phyloP scores from a whole-genome alignment of 2,329 filamentous ascomycete species.

The Penicillium sp. region DNA sequence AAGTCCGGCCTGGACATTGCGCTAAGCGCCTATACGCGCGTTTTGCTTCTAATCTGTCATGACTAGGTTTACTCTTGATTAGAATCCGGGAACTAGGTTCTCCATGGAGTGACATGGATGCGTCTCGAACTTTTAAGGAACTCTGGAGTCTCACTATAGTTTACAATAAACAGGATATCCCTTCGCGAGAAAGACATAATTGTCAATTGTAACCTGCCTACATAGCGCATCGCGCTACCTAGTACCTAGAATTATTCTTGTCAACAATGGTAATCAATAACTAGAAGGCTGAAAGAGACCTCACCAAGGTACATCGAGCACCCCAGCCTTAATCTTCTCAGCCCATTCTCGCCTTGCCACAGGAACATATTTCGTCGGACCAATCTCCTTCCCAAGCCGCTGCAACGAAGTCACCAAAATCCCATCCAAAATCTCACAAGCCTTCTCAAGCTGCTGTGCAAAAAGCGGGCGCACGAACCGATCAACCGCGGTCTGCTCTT shows the following conservation, averaged over 20 bases:
- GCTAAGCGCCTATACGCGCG: too few relatives aligned
- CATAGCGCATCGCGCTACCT: too few relatives aligned
- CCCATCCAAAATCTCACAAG: background rate
- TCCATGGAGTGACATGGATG: too few relatives aligned
- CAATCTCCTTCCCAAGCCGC: background rate
- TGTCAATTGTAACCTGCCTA: background rate
- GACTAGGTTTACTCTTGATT: too few relatives aligned
- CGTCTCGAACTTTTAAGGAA: too few relatives aligned
- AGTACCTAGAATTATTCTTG: background rate
- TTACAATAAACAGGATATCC: background rate
- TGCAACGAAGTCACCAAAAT: background rate
- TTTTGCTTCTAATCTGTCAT: too few relatives aligned
- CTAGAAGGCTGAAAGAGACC: background rate
- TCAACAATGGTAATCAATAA: background rate
- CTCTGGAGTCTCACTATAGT: background rate
- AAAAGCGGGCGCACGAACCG: background rate
- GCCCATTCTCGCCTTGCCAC: background rate
- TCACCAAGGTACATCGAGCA: background rate
- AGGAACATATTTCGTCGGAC: background rate
- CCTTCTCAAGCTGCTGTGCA: background rate
- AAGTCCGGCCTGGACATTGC: too few relatives aligned
- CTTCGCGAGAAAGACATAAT: background rate
- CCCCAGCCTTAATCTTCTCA: background rate
- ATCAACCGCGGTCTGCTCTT: background rate
- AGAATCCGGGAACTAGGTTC: too few relatives aligned